Percentiles rank a stretch among this genome's conserved stretches.
Evolutionary conservation across 495 filamentous ascomycete species (phyloP).

Genomic region (Hypomontagnella monticulosa): DNA sequence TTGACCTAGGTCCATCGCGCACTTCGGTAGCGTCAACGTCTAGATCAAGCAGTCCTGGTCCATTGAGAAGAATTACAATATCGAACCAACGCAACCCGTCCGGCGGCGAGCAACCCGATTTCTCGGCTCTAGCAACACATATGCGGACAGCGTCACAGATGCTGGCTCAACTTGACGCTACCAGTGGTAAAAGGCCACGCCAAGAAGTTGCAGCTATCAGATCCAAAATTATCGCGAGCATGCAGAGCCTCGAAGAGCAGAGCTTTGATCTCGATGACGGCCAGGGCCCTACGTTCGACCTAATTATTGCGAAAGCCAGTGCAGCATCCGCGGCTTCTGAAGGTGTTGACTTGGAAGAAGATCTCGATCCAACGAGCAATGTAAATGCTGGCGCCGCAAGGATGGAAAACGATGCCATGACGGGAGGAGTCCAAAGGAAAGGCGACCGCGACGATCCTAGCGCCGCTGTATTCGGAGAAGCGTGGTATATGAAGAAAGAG

Average conservation of each 20-base stretch:
- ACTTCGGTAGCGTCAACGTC: constrained; percentile 65
- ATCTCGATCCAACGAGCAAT: constrained; percentile 60
- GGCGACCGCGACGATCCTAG: constrained; percentile 83
- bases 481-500: constrained; percentile 78
- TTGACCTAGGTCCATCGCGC: constrained; percentile 65
- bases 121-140: constrained; percentile 78
- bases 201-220: constrained; percentile 79
- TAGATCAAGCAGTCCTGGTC: constrained; percentile 68
- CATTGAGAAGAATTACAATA: constrained; percentile 61
- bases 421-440: constrained; percentile 76
- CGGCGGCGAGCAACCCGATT: constrained; percentile 69
- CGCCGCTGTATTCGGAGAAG: constrained; percentile 80
- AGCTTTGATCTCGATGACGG: constrained; percentile 72
- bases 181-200: constrained; percentile 73
- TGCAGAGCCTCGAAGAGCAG: constrained; percentile 84
- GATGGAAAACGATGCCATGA: constrained; percentile 85
- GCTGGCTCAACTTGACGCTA: constrained; percentile 78
- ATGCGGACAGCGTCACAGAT: constrained; percentile 84
- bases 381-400: constrained; percentile 73
- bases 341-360: constrained; percentile 55
- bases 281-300: constrained; percentile 73
- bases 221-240: constrained; percentile 81
- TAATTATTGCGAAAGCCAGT: constrained; percentile 68
- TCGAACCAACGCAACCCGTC: constrained; percentile 52
- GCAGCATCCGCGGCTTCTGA: constrained; percentile 48